phyloP scores from a whole-genome alignment of 2,329 filamentous ascomycete species.

The Aspergillus arachidicola region DNA sequence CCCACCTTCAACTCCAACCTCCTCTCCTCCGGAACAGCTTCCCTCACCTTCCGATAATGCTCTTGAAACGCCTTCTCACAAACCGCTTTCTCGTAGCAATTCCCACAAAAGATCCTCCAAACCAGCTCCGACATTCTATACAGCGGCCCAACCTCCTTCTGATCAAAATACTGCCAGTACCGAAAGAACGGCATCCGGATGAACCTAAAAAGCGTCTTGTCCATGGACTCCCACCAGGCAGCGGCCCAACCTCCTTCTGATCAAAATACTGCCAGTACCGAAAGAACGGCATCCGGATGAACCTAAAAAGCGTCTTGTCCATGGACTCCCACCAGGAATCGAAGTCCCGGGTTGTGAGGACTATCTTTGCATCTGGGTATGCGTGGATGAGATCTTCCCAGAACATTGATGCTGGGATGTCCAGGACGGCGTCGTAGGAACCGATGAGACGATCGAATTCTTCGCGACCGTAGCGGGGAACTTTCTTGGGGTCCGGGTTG shows the following conservation, averaged over 20 bases:
- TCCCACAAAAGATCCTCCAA: constrained; percentile 16
- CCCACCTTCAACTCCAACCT: constrained; percentile 32
- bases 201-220: constrained; percentile 10
- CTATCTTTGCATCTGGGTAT: constrained; percentile 42
- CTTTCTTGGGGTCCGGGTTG: not conserved
- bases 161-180: constrained; percentile 10
- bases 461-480: not conserved
- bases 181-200: constrained; percentile 17
- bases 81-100: constrained; percentile 17
- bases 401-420: constrained; percentile 38
- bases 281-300: constrained; percentile 16
- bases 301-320: constrained; percentile 11
- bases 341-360: constrained; percentile 33
- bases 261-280: constrained; percentile 13
- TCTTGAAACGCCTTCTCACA: constrained; percentile 17
- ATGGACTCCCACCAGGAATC: constrained; percentile 29
- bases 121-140: constrained; percentile 13
- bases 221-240: constrained; percentile 26
- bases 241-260: constrained; percentile 22
- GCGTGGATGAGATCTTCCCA: constrained; percentile 35
- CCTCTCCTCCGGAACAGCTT: constrained; percentile 22
- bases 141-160: constrained; percentile 23
- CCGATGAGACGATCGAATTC: constrained; percentile 37
- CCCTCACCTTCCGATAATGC: constrained; percentile 25
- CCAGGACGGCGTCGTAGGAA: constrained; percentile 24